Conservation (phyloP, 2,329 filamentous ascomycete species). For the Podosphaera aphanis region DNA sequence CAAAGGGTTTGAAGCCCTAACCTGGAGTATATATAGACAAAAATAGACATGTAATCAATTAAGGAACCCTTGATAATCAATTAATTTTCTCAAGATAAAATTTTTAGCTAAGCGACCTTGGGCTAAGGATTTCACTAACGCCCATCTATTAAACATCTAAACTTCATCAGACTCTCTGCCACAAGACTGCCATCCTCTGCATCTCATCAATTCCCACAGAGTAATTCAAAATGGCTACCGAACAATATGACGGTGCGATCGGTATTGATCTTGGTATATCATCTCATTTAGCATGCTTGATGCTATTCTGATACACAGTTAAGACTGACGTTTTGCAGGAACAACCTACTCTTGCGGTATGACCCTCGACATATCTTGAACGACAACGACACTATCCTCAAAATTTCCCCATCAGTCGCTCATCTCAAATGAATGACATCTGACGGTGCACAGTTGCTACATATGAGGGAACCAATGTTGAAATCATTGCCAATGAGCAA, state of each 20-base stretch:
- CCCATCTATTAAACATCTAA: background rate
- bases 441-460: constrained; percentile 43
- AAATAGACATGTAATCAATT: no score
- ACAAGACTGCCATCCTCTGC: constrained; percentile 2
- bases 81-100: no score
- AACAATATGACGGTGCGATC: constrained; percentile 98
- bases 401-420: no score
- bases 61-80: no score
- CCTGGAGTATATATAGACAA: no score
- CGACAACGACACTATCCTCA: background rate
- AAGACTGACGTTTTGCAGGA: constrained; percentile 30
- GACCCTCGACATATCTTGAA: constrained; percentile 2
- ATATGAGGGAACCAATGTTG: constrained; percentile 98
- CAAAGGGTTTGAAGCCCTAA: no score
- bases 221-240: constrained; percentile 59
- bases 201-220: constrained; percentile 3
- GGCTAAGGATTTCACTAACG: background rate
- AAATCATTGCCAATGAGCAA: constrained; percentile 37
- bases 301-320: background rate
- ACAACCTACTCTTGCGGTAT: constrained; percentile 84
- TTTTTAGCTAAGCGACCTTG: background rate
- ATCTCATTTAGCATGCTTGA: background rate
- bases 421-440: background rate
- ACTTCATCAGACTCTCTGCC: background rate
- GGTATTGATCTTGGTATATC: constrained; percentile 95